Base-by-base conservation (phyloP, 140 eudicot genomes). In the Erigeron philadelphicus region DNA sequence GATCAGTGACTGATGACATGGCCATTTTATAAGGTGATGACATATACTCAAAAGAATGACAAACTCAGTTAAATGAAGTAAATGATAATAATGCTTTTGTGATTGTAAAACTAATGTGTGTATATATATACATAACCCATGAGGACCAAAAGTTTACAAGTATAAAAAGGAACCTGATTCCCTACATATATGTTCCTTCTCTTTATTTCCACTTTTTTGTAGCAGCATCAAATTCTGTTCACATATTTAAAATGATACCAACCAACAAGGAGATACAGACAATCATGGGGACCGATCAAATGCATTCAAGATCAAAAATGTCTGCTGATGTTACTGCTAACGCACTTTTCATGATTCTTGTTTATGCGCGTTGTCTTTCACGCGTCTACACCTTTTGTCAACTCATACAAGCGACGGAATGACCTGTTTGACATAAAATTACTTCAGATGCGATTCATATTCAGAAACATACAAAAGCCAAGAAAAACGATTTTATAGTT, bases 221-320 rank as follows among this genome's bases (percentile, higher is more conserved):
- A 56, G 81, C 48, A 77, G 81, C 48, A 77, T 77, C 61, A 45
- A 57, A 71, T 77, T 71, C 77, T 65, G 56, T 56, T 56, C 16
- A 5, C 64, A 72, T 65, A 47, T 47, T 57, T 15, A 61, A 72
- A 48, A 73, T 44, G 72, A 53, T 73, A 2, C 10, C 66, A 11
- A 23, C 1, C 7, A 50, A 40, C 40, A 72, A 38, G 56, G 64
- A 49, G 64, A 40, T 50, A 2, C 70, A 53, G 44, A 72, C 77
- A 54, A 63, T 62, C 72, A 64, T 53, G 65, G 55, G 64, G 18
- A 63, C 70, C 19, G 11, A 9, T 64, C 6, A 31, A 57, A 31
- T 57, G 75, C 17, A 56, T 8, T 42, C 7, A 21, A 31, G 38
- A 31, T 31, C 40, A 72, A 11, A 21, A 19, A 40, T 64, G 64